Evolutionary conservation across 768 basidiomycete genomes (phyloP), one percentile per base, ranked within the genome.

Genomic region (Psilocybe azurescens): DNA sequence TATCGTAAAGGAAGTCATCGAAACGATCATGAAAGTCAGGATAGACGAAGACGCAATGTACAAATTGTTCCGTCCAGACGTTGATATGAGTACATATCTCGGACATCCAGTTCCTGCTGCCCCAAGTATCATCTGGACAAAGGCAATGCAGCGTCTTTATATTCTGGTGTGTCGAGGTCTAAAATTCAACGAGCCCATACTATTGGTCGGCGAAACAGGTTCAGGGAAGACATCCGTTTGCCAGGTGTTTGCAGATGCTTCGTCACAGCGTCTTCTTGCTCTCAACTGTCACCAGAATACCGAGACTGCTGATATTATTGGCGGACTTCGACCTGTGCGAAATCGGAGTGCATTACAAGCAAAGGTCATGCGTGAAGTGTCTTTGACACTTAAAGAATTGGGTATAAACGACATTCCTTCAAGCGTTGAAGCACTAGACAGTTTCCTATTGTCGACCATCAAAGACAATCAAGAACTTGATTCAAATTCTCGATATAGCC

Each of bases 201-300:
- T 99, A 18, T 83, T 99, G 30, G 97, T 99, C 10, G 97, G 97
- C 0, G 97, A 99, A 75, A 99, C 97, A 0, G 97, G 97, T 13
- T 93, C 91, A 3, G 97, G 97, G 14, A 99, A 99, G 77, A 99
- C 97, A 0, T 97, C 97, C 1, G 90, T 98, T 44, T 98, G 97
- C 70, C 94, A 99, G 71, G 78, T 95, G 4, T 90, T 91, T 65
- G 91, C 97, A 0, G 83, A 89, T 48, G 86, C 87, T 1, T 76
- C 84, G 24, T 75, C 75, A 28, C 87, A 86, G 69, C 77, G 73
- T 38, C 79, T 99, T 29, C 79, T 89, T 66, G 81, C 87, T 3
- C 84, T 99, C 65, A 99, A 94, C 67, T 99, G 97, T 69, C 97
- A 99, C 72, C 95, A 97, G 74, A 98, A 97, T 71, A 99, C 96